These are phyloP conservation scores for Coemansia sp. DNA, from an alignment of 192 early-diverging fungal species.

Conservation along the genomic window DNA sequence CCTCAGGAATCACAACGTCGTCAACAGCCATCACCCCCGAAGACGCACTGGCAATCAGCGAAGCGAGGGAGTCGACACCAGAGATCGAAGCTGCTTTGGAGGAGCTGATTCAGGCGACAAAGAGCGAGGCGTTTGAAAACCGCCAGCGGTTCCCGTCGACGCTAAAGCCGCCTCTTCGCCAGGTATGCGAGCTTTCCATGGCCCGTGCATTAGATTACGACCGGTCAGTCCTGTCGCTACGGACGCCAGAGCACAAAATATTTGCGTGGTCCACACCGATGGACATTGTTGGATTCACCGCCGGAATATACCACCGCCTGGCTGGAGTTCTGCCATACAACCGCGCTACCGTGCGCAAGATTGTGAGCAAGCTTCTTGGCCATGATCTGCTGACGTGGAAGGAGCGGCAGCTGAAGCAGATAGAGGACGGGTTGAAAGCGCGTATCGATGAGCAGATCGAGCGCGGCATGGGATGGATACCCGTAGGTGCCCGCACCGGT, in stretches of 20 bases:
- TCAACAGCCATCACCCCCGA: slow-evolving; percentile 13
- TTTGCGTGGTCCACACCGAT: slow-evolving; percentile 50
- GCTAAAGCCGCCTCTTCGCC: slow-evolving; percentile 48
- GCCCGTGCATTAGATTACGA: slow-evolving; percentile 50
- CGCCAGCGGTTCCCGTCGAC: slow-evolving; percentile 52
- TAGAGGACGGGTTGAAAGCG: slow-evolving; percentile 50
- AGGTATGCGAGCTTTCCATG: slow-evolving; percentile 55
- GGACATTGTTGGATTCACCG: slow-evolving; percentile 50
- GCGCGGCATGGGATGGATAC: slow-evolving; percentile 49
- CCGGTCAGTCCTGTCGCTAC: slow-evolving; percentile 28
- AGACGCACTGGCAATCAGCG: slow-evolving; percentile 17
- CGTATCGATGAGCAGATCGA: slow-evolving; percentile 52
- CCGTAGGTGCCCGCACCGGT: slow-evolving; percentile 27
- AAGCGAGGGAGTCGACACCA: slow-evolving; percentile 36
- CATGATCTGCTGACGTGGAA: slow-evolving; percentile 51
- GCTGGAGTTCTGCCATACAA: slow-evolving; percentile 49
- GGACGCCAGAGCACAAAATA: slow-evolving; percentile 43
- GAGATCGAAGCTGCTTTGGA: slow-evolving; percentile 46
- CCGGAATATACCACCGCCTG: slow-evolving; percentile 38
- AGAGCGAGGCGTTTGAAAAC: slow-evolving; percentile 42
- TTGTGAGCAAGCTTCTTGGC: slow-evolving; percentile 50
- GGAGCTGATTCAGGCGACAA: slow-evolving; percentile 26
- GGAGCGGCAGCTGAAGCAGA: slow-evolving; percentile 52
- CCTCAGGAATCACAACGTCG: slow-evolving; percentile 3
- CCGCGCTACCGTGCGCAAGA: slow-evolving; percentile 50